Evolutionary conservation across 2,329 filamentous ascomycete genomes (phyloP).

Genomic region (Alternaria sp.): DNA sequence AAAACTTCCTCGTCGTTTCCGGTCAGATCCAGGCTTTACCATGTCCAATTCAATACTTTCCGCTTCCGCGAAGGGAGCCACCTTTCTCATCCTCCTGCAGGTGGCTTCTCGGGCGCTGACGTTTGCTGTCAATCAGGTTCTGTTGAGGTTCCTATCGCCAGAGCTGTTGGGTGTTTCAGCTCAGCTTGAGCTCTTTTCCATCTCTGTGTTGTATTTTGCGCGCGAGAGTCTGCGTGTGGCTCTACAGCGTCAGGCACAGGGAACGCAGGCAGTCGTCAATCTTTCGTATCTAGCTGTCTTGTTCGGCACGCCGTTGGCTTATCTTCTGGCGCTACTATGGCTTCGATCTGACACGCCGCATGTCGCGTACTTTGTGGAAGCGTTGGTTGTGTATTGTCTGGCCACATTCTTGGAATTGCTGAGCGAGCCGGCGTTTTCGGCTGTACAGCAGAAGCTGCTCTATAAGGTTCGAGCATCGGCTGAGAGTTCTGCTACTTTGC

Average conservation of each 20-base stretch:
- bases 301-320: constrained; percentile 71
- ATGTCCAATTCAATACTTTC: constrained; percentile 51
- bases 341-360: constrained; percentile 61
- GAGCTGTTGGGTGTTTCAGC: constrained; percentile 83
- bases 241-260: constrained; percentile 75
- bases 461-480: constrained; percentile 83
- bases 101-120: constrained; percentile 86
- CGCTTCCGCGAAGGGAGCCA: constrained; percentile 73
- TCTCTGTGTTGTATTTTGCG: constrained; percentile 93
- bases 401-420: constrained; percentile 77
- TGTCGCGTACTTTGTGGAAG: constrained; percentile 70
- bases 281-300: constrained; percentile 80
- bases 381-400: constrained; percentile 63
- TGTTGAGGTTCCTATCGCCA: constrained; percentile 87
- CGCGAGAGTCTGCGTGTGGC: constrained; percentile 91
- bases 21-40: constrained; percentile 13
- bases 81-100: constrained; percentile 87
- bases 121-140: constrained; percentile 88
- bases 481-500: constrained; percentile 81
- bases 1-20: constrained; percentile 17
- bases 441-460: constrained; percentile 80
- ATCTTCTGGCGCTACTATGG: constrained; percentile 73
- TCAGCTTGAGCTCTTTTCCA: constrained; percentile 91
- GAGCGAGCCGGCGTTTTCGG: constrained; percentile 87
- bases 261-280: constrained; percentile 82